These are phyloP conservation scores for Acacia confusa DNA, from an alignment of 306 rosid genomes.

Conservation along the genomic window DNA sequence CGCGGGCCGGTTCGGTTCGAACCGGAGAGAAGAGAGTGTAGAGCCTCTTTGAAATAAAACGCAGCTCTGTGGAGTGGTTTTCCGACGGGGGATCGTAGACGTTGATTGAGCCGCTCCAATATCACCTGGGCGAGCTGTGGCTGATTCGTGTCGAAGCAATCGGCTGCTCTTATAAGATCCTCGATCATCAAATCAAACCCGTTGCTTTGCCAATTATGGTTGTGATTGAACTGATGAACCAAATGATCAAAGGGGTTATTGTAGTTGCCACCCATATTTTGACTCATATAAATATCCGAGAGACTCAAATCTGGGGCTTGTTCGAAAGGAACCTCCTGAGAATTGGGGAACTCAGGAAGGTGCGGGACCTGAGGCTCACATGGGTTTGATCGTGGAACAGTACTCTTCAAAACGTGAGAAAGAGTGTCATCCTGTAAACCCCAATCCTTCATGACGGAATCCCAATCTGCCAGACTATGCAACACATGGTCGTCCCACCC, in stretches of 20 bases:
- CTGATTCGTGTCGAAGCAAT: slow-evolving; percentile 72
- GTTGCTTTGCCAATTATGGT: slow-evolving; percentile 19
- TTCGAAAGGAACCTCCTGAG: slow-evolving; percentile 51
- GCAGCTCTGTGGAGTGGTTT: slow-evolving; percentile 71
- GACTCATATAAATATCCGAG: slow-evolving; percentile 47
- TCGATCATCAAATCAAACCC: slow-evolving; percentile 67
- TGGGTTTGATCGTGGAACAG: slow-evolving; percentile 16
- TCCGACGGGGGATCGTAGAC: slow-evolving; percentile 50
- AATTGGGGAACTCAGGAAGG: slow-evolving; percentile 39
- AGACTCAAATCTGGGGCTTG: slow-evolving; percentile 45
- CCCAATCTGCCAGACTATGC: slow-evolving; percentile 80
- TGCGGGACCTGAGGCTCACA: slow-evolving; percentile 30
- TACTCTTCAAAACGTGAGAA: slow-evolving; percentile 32
- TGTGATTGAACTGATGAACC: slow-evolving; percentile 25
- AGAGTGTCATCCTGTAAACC: slow-evolving; percentile 64
- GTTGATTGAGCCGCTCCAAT: slow-evolving; percentile 75
- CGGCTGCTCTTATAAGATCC: slow-evolving; percentile 74
- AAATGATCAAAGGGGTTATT: slow-evolving; percentile 26
- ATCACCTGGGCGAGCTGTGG: slow-evolving; percentile 59
- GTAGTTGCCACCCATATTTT: slow-evolving; percentile 13
- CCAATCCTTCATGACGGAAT: slow-evolving; percentile 71
- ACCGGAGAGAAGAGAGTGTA: slow-evolving; percentile 67
- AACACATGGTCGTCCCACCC: slow-evolving; percentile 71
- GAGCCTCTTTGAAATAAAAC: slow-evolving; percentile 75
- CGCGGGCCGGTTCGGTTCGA: slow-evolving; percentile 42